These are phyloP conservation scores for Colletotrichum horii DNA, from an alignment of 2,329 filamentous ascomycete genomes.

Conservation along the genomic window DNA sequence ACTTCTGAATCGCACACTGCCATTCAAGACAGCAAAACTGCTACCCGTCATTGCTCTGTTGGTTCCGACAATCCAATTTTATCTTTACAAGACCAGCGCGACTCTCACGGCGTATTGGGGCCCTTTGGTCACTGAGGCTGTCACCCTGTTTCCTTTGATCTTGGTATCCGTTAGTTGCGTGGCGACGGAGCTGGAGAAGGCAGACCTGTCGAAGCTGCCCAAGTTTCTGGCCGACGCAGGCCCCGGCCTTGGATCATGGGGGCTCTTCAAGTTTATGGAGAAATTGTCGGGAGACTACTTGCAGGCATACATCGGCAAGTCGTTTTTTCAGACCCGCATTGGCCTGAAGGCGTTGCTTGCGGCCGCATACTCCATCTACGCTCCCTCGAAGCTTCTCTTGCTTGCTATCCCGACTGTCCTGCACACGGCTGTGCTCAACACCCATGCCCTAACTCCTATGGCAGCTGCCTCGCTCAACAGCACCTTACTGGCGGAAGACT, in stretches of 20 bases:
- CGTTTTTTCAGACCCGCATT: slow-evolving; percentile 71
- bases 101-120: slow-evolving; percentile 72
- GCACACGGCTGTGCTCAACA: slow-evolving; percentile 74
- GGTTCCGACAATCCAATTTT: slow-evolving; percentile 75
- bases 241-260: slow-evolving; percentile 70
- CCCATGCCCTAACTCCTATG: slow-evolving; percentile 69
- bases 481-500: slow-evolving; percentile 69
- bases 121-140: slow-evolving; percentile 74
- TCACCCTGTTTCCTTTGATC: slow-evolving; percentile 75
- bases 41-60: slow-evolving; percentile 78
- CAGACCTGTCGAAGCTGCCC: slow-evolving; percentile 60
- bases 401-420: slow-evolving; percentile 75
- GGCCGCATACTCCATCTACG: slow-evolving; percentile 66
- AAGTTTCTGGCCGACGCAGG: slow-evolving; percentile 65
- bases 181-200: slow-evolving; percentile 67
- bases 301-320: slow-evolving; percentile 61
- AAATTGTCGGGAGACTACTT: slow-evolving; percentile 43
- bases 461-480: slow-evolving; percentile 69
- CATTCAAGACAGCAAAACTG: slow-evolving; percentile 54
- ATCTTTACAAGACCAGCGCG: slow-evolving; percentile 71
- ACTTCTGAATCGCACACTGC: slow-evolving; percentile 53
- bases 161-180: slow-evolving; percentile 68
- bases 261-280: slow-evolving; percentile 63
- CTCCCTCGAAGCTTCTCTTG: slow-evolving; percentile 72
- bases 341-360: slow-evolving; percentile 74